Evolutionary conservation across 371 early-diverging fungal genomes (phyloP).

Genomic region (Syncephalastrum racemosum): DNA sequence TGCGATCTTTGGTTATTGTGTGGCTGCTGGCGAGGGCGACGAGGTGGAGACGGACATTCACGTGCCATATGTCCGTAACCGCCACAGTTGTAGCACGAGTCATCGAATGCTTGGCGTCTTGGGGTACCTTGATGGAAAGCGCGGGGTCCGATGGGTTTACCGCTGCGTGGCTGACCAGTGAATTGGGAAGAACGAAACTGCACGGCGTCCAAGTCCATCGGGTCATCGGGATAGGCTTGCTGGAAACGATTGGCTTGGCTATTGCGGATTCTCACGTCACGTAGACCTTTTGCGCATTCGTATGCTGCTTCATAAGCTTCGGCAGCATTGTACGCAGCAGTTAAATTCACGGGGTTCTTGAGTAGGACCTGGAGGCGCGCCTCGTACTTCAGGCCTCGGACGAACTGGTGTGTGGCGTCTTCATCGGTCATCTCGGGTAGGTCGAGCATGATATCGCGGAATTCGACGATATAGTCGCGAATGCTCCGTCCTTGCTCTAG

Average conservation of each 20-base stretch:
- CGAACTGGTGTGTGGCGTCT: conserved; percentile 12
- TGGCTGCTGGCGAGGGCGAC: too few species aligned
- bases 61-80: conserved; percentile 7
- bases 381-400: conserved; percentile 9
- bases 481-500: conserved; percentile 1
- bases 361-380: conserved; percentile 12
- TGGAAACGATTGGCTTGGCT: not conserved
- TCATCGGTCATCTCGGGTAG: too few species aligned
- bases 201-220: conserved; percentile 2
- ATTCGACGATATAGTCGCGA: conserved; percentile 6
- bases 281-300: not conserved
- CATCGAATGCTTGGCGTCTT: too few species aligned
- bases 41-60: not conserved
- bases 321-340: too few species aligned
- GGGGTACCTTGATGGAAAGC: too few species aligned
- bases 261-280: too few species aligned
- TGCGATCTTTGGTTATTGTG: too few species aligned
- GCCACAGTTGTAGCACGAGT: conserved; percentile 10
- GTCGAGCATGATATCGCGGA: conserved; percentile 14
- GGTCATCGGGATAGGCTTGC: not conserved
- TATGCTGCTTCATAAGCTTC: not conserved
- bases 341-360: conserved; percentile 2
- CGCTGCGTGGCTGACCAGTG: too few species aligned
- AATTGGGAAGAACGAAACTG: too few species aligned
- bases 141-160: too few species aligned